These are phyloP conservation scores for Carpinus viminea DNA, from an alignment of 306 rosid genomes.

Conservation along the genomic window DNA sequence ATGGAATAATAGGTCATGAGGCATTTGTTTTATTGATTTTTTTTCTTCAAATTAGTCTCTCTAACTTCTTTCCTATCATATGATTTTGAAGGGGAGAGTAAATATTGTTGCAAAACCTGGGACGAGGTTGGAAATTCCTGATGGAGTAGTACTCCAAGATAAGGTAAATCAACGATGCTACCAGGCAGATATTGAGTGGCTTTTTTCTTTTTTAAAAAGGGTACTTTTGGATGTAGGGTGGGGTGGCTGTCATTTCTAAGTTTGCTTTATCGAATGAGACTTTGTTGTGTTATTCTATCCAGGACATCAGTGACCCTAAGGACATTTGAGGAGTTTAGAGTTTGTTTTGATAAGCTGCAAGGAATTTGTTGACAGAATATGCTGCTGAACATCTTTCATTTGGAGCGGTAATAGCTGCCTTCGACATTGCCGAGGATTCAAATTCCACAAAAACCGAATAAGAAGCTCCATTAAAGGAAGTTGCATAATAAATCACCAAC, in stretches of 20 bases:
- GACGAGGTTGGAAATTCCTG: conserved; percentile 66
- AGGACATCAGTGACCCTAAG: conserved; percentile 55
- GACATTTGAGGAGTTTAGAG: conserved; percentile 34
- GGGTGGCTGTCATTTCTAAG: background rate
- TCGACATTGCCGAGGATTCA: background rate
- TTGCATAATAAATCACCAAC: background rate
- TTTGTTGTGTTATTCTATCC: conserved; percentile 21
- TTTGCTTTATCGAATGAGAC: background rate
- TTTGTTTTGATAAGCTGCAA: conserved; percentile 19
- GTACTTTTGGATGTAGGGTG: background rate
- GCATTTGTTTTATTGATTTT: background rate
- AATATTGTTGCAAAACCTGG: conserved; percentile 61
- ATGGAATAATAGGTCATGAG: background rate
- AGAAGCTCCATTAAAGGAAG: background rate
- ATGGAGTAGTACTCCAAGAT: conserved; percentile 57
- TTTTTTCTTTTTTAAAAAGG: background rate
- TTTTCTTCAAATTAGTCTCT: background rate
- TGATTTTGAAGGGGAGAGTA: conserved; percentile 59
- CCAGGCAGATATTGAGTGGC: background rate
- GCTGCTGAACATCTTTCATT: background rate
- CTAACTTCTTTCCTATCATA: conserved; percentile 14
- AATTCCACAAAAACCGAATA: conserved; percentile 12
- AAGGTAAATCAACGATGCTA: conserved; percentile 40
- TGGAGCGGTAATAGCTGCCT: background rate
- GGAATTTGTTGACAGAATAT: background rate